Evolutionary conservation across 1,284 basidiomycete genomes (phyloP), one percentile per base, ranked within the genome.

Genomic region (Ceratobasidium sp.): DNA sequence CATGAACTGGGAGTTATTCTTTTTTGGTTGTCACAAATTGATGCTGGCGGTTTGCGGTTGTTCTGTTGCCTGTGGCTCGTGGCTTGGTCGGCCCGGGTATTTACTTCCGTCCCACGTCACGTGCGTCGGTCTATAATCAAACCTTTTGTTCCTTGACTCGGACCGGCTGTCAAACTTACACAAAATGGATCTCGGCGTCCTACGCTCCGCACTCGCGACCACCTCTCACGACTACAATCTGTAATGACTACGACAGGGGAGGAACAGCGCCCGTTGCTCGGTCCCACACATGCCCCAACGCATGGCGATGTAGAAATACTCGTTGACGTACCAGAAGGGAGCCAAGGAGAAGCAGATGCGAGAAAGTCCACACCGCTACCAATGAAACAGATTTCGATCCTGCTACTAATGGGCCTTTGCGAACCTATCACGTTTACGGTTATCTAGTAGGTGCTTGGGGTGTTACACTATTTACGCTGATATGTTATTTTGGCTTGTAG

Each of bases 371-470:
- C 79, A 6, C 79, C 79, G 4, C 63, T 80, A 18, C 79, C 79
- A 9, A 72, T 78, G 51, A 61, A 67, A 23, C 79, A 80, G 58
- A 20, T 80, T 15, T 26, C 55, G 12, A 60, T 78, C 18, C 53
- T 80, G 44, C 40, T 80, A 15, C n/a, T 80, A 20, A 64, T 77
- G 42, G 69, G 78, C 42, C 15, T 78, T 39, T 61, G 77, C 2
- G 79, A 80, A 40, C 77, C 79, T 26, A 69, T 76, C 60, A 40
- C 69, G n/a, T 72, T 4, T 28, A 70, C 77, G 12, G 67, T 61
- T 7, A 63, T 63, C 15, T 78, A 55, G 67, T 70, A 51, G 55
- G 77, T 26, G 46, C 1, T 39, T 39, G 15, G 3, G 10, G 5
- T 23, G 6, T 33, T 28, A 12, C 44, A 56, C 42, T 68, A 1